Base-by-base conservation (phyloP, 768 basidiomycete species). In the Trametes cinnabarina region DNA sequence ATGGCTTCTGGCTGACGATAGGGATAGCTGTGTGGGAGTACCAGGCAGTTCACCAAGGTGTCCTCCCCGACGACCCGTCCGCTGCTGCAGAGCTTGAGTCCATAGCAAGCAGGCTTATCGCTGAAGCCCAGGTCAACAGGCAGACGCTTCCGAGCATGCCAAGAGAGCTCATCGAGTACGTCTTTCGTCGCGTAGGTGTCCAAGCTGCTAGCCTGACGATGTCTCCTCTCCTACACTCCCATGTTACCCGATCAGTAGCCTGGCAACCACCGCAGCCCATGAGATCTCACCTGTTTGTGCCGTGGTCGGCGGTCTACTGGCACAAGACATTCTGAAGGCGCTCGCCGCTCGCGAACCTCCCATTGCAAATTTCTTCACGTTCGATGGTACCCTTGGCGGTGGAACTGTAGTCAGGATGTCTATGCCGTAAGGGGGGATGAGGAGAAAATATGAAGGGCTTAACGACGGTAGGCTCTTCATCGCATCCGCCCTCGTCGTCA, bases 241-340 rank as follows among this genome's bases (percentile, higher is more conserved):
- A 12, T 19, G 26, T 17, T 40, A 23, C 32, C 32, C 9, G 30
- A 25, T 30, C 50, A 97, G 94, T 62, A 76, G 83, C n/a, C 63
- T 90, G 40, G 76, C 86, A 4, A 79, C 76, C 14, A 85, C 88
- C n/a, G 87, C 92, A 7, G 73, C 75, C 19, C 85, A 89, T 69
- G 94, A 96, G 69, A 92, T 98, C 74, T 88, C 94, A 0, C 94
- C 97, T 0, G 87, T 94, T 1, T 92, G 94, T 69, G 97, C 97
- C 1, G 90, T 99, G 34, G 80, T 99, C 37, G 97, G 97, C 25
- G 97, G 97, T 22, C 83, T 98, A 74, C 76, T 98, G 14, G 95
- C 87, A 1, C 97, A 98, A 71, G 97, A 99, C 69, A 88, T 98
- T 50, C 77, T 99, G 39, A 94, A 97, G 70, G 85, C 92, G 0